Conservation (phyloP, 345 rosid genomes). For the Atalantia buxifolia region DNA sequence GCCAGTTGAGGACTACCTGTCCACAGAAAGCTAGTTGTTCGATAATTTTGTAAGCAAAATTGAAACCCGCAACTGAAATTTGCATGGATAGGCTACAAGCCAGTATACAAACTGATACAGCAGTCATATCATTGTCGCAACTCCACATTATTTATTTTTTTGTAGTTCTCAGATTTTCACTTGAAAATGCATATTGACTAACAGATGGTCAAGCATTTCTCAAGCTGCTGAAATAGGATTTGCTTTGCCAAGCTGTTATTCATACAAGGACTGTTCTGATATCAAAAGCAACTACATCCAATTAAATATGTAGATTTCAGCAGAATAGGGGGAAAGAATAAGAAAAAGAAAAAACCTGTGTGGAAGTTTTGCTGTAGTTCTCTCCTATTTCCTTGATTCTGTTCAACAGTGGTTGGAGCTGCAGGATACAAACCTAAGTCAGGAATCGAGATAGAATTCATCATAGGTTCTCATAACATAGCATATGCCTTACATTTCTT, state of each 20-base stretch:
- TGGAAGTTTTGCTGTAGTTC: conserved; percentile 57
- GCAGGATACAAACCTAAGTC: conserved; percentile 24
- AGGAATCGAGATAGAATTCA: conserved; percentile 14
- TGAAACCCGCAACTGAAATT: background rate
- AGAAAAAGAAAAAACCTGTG: conserved; percentile 52
- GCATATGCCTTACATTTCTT: conserved; percentile 44
- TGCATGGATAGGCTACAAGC: background rate
- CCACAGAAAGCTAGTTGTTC: background rate
- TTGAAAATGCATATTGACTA: background rate
- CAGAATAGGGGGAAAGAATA: conserved; percentile 6
- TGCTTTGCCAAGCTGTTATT: background rate
- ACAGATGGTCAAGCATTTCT: background rate
- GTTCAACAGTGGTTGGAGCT: conserved; percentile 81
- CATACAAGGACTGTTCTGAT: background rate
- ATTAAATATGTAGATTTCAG: background rate
- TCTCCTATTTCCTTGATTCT: conserved; percentile 71
- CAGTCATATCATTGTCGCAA: background rate
- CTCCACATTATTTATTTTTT: background rate
- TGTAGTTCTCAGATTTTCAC: background rate
- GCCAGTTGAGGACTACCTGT: conserved; percentile 90
- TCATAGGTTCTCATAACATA: background rate
- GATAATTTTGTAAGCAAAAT: background rate
- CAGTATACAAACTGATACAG: background rate
- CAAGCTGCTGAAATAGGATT: conserved; percentile 2
- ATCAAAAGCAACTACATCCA: background rate